A percentile compares a stretch with the other conserved stretches of the same genome.
phyloP scores from a whole-genome alignment of 257 asterid species.

The Solanum habrochaites region DNA sequence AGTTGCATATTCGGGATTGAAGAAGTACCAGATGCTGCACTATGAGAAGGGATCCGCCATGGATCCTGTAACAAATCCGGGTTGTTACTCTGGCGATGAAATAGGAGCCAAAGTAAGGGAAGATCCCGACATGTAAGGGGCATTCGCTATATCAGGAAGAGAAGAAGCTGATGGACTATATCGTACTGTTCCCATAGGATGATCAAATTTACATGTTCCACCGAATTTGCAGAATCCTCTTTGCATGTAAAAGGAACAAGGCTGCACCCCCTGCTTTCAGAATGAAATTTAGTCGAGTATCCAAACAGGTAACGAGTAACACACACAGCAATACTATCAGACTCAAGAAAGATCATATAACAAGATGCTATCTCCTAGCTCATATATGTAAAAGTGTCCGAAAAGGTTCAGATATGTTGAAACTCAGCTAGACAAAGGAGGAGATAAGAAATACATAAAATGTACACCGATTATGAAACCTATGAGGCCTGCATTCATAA shows the following conservation, averaged over 20 bases:
- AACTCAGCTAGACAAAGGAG: background rate
- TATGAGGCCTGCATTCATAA: background rate
- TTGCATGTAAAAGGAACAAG: conserved; percentile 70
- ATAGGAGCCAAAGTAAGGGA: conserved; percentile 15
- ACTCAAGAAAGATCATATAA: background rate
- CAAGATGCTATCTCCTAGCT: background rate
- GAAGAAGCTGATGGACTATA: conserved; percentile 36
- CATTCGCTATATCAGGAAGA: conserved; percentile 53
- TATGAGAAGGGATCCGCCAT: conserved; percentile 6
- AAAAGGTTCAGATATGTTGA: background rate
- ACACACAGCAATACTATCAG: background rate
- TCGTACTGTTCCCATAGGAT: conserved; percentile 41
- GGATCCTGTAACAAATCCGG: conserved; percentile 24
- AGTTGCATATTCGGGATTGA: conserved; percentile 4
- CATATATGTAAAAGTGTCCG: background rate
- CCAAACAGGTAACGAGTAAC: background rate
- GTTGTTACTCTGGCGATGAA: conserved; percentile 38
- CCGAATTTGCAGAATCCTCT: conserved; percentile 80
- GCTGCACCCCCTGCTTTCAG: conserved; percentile 55
- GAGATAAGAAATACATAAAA: background rate
- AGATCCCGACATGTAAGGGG: conserved; percentile 8
- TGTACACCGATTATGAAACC: background rate
- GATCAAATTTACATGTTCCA: conserved; percentile 71
- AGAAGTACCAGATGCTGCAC: conserved; percentile 10
- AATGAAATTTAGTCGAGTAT: background rate